Percentiles rank a stretch among this genome's conserved stretches.
These are phyloP conservation scores for Verticillium klebahnii DNA, from an alignment of 2,329 filamentous ascomycete genomes.

Conservation along the genomic window DNA sequence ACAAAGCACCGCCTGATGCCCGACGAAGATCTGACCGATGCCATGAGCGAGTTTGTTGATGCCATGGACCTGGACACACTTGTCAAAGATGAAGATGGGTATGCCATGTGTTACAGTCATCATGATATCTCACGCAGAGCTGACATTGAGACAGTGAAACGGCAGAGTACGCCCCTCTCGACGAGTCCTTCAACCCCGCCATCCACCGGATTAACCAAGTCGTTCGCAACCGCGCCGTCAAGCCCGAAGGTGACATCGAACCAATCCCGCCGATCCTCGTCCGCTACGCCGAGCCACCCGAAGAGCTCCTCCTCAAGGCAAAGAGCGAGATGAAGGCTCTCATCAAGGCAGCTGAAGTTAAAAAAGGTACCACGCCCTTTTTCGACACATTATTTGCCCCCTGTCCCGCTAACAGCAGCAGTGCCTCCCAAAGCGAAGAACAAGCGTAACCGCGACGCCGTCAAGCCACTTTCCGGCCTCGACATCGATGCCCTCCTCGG, in stretches of 20 bases:
- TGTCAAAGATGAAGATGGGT: conserved; percentile 72
- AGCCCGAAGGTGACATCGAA: conserved; percentile 61
- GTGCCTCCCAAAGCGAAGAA: conserved; percentile 78
- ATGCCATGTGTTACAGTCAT: conserved; percentile 19
- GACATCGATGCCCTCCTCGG: conserved; percentile 80
- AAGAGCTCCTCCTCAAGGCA: conserved; percentile 57
- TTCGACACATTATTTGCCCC: not conserved
- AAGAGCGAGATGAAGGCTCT: conserved; percentile 57
- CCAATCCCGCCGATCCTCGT: conserved; percentile 60
- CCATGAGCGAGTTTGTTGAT: conserved; percentile 91
- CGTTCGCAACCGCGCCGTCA: conserved; percentile 74
- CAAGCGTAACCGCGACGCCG: conserved; percentile 62
- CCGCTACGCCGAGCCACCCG: conserved; percentile 68
- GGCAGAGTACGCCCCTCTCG: conserved; percentile 68
- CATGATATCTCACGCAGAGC: not conserved
- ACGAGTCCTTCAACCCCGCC: conserved; percentile 78
- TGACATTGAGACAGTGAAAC: conserved; percentile 28
- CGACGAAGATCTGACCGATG: conserved; percentile 63
- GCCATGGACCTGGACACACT: conserved; percentile 79
- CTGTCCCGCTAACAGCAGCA: conserved; percentile 24
- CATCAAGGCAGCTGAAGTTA: conserved; percentile 69
- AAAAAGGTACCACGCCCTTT: conserved; percentile 56
- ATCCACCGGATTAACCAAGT: conserved; percentile 89
- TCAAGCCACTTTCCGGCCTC: conserved; percentile 84
- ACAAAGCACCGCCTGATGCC: conserved; percentile 83